Evolutionary conservation across 495 filamentous ascomycete species (phyloP).

Genomic region (Gamarada debralockiae): DNA sequence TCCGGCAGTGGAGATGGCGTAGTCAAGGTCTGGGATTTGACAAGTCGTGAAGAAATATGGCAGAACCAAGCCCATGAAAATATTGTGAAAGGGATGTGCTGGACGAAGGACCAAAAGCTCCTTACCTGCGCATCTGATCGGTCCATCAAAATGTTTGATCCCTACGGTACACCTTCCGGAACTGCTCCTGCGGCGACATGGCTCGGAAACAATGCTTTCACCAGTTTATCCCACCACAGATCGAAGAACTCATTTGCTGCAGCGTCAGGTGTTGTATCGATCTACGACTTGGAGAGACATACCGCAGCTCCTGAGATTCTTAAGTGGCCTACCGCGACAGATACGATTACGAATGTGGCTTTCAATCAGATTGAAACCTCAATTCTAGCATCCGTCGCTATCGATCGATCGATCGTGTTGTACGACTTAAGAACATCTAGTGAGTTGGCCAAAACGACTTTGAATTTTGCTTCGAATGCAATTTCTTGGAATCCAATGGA

Average conservation of each 20-base stretch:
- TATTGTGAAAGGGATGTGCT: constrained; percentile 88
- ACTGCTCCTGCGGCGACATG: constrained; percentile 72
- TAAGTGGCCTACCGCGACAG: constrained; percentile 79
- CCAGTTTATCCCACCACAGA: constrained; percentile 79
- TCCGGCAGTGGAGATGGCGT: constrained; percentile 83
- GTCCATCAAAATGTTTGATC: constrained; percentile 86
- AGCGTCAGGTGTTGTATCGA: constrained; percentile 72
- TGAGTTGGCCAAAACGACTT: constrained; percentile 71
- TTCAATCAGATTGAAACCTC: constrained; percentile 96
- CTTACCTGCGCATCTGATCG: constrained; percentile 87
- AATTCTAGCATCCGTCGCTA: constrained; percentile 75
- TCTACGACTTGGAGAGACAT: constrained; percentile 79
- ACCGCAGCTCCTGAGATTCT: constrained; percentile 76
- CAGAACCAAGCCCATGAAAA: constrained; percentile 66
- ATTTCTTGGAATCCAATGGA: constrained; percentile 96
- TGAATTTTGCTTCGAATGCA: constrained; percentile 79
- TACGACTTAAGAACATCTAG: constrained; percentile 87
- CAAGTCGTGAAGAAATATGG: constrained; percentile 75
- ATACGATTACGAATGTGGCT: constrained; percentile 85
- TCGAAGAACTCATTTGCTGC: constrained; percentile 70
- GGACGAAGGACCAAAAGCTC: constrained; percentile 78
- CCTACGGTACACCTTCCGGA: constrained; percentile 65
- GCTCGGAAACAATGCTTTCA: constrained; percentile 77
- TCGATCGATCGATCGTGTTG: constrained; percentile 81
- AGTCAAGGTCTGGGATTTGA: constrained; percentile 91